Evolutionary conservation across 495 filamentous ascomycete species (phyloP).

Genomic region (Annulohypoxylon maeteangense): DNA sequence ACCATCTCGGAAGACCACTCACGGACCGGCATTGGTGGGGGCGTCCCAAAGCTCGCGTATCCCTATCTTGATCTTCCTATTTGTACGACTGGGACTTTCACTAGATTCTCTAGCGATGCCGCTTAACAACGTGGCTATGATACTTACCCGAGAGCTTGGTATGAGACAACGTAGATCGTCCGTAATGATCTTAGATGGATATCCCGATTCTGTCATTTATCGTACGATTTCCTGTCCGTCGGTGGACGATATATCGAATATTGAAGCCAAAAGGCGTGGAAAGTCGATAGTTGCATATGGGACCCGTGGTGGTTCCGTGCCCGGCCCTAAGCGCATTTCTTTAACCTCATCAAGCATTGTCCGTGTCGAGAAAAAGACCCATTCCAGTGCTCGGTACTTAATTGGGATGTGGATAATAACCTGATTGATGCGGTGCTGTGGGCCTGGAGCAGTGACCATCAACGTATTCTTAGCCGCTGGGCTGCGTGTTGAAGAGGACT

Average conservation of each 20-base stretch:
- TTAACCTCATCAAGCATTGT: constrained; percentile 25
- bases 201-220: neutral
- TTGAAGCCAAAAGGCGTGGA: constrained; percentile 5
- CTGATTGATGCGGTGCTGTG: constrained; percentile 30
- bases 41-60: constrained; percentile 12
- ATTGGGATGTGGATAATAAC: constrained; percentile 33
- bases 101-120: constrained; percentile 5
- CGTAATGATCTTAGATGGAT: neutral
- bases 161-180: constrained; percentile 10
- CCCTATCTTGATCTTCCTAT: constrained; percentile 11
- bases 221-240: neutral
- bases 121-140: neutral
- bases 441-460: constrained; percentile 12
- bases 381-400: constrained; percentile 25
- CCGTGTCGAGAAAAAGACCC: constrained; percentile 13
- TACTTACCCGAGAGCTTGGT: neutral
- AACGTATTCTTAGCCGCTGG: constrained; percentile 5
- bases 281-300: constrained; percentile 17
- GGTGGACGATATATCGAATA: constrained; percentile 1
- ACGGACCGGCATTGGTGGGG: constrained; percentile 20
- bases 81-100: constrained; percentile 9
- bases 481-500: constrained; percentile 7
- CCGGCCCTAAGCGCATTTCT: constrained; percentile 19
- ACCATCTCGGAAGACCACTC: constrained; percentile 16
- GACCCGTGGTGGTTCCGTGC: constrained; percentile 1